phyloP scores from a whole-genome alignment of 2,329 filamentous ascomycete genomes.

The Davidsoniella virescens region DNA sequence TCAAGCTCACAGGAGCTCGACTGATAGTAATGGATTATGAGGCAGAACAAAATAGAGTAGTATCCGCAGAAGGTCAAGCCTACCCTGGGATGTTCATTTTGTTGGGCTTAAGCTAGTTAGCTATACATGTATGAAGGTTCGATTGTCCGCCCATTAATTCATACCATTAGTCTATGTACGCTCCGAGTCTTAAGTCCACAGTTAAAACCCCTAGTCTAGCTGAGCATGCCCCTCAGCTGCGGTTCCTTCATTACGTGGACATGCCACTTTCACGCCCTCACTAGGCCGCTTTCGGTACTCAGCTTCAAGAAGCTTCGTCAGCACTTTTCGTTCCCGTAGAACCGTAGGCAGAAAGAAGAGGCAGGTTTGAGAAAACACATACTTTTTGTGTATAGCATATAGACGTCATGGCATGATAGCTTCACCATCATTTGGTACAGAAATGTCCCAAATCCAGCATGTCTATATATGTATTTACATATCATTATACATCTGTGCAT shows the following conservation, averaged over 20 bases:
- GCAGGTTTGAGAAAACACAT: neutral
- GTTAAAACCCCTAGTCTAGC: neutral
- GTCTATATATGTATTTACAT: neutral
- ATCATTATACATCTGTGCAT: too few species aligned
- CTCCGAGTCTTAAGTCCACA: too few species aligned
- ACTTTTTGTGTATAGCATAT: neutral
- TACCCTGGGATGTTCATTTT: neutral
- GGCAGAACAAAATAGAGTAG: too few species aligned
- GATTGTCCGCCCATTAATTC: neutral
- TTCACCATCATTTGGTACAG: neutral
- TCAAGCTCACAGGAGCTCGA: too few species aligned
- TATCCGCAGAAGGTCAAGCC: too few species aligned
- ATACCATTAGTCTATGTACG: neutral
- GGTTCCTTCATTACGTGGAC: constrained; percentile 6
- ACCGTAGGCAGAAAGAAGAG: neutral
- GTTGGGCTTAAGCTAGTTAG: too few species aligned
- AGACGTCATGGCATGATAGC: neutral
- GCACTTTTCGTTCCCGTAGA: neutral
- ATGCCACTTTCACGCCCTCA: neutral
- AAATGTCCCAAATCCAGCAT: neutral
- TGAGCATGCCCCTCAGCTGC: neutral
- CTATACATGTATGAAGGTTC: neutral
- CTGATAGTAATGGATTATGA: too few species aligned
- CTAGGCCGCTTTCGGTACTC: constrained; percentile 8
- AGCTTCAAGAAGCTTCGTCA: constrained; percentile 7